Evolutionary conservation across 2,329 filamentous ascomycete species (phyloP).

Genomic region (Lachnellula arida): DNA sequence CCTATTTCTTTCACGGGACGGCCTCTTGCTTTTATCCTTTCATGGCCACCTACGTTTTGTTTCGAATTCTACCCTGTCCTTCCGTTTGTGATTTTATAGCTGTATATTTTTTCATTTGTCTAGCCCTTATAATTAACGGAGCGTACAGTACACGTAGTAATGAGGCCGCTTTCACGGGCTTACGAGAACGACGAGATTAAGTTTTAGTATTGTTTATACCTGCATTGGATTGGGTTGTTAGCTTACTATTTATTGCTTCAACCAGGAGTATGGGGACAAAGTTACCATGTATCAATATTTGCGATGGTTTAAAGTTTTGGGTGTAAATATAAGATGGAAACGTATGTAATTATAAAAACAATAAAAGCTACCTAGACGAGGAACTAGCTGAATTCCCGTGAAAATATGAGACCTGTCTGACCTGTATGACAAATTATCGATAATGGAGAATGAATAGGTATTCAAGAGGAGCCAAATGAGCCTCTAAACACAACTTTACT

Average conservation of each 20-base stretch:
- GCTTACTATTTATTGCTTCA: neutral
- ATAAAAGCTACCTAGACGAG: neutral
- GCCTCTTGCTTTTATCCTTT: conserved; percentile 12
- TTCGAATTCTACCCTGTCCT: conserved; percentile 3
- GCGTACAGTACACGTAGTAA: conserved; percentile 14
- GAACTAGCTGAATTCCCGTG: too few relatives aligned
- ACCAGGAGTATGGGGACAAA: conserved; percentile 1
- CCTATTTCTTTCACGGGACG: conserved; percentile 16
- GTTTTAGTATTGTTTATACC: conserved; percentile 14
- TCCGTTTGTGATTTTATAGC: conserved; percentile 1
- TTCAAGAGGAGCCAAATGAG: too few relatives aligned
- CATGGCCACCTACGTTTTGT: conserved; percentile 1
- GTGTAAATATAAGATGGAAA: neutral
- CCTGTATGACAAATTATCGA: too few relatives aligned
- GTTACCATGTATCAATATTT: conserved; percentile 14
- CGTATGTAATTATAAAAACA: conserved; percentile 11
- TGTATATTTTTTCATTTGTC: neutral
- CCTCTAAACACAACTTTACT: too few relatives aligned
- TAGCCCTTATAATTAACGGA: conserved; percentile 10
- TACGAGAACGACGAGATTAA: conserved; percentile 15
- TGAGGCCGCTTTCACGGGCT: conserved; percentile 15
- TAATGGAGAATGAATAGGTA: too few relatives aligned
- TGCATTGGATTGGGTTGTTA: conserved; percentile 17
- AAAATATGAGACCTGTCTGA: too few relatives aligned
- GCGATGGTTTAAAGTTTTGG: conserved; percentile 6